Base-by-base conservation (phyloP, 495 filamentous ascomycete genomes). In the Penicillium diatomitis region DNA sequence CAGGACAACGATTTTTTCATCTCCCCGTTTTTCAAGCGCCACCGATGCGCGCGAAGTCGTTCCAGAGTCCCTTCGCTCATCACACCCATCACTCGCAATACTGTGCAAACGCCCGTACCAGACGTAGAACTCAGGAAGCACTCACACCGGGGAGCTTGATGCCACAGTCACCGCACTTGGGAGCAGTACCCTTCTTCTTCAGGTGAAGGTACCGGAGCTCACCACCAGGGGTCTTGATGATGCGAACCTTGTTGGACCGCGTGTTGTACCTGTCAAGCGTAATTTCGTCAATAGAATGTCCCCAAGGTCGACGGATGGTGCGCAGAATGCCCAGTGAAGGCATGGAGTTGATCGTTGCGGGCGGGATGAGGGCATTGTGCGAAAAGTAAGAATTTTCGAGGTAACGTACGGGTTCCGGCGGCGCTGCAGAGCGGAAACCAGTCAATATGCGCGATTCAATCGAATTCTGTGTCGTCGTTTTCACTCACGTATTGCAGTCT, bases 141-240 rank as follows among this genome's bases (percentile, higher is more conserved):
- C 88, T 83, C 83, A 95, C 88, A 69, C 90, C 90, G 59, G 88
- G 81, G 62, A 95, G 82, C 78, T 96, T 95, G 76, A 84, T 83
- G 64, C 90, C 90, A 68, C 92, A 96, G 80, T 96, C 92, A 81
- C 92, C 92, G 70, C 92, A 99, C 79, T 97, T 97, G 62, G 92
- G 91, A 58, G 88, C 83, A 62, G 86, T 90, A 57, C 88, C 90
- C 73, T 83, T 84, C 85, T 97, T 97, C 85, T 96, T 96, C 79
- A 95, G 88, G 83, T 97, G 90, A 58, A 96, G 87, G 65, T 95
- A 85, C 65, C 90, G 86, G 55, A 95, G 84, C 69, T 88, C 78
- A 67, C 92, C 92, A 69, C 92, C 92, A 49, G 92, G 92, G 51
- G 92, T 98, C 80, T 89, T 92, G 76, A 96, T 70, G 70, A 96